Conservation (phyloP, 2,329 filamentous ascomycete genomes). For the Fusarium longipes region DNA sequence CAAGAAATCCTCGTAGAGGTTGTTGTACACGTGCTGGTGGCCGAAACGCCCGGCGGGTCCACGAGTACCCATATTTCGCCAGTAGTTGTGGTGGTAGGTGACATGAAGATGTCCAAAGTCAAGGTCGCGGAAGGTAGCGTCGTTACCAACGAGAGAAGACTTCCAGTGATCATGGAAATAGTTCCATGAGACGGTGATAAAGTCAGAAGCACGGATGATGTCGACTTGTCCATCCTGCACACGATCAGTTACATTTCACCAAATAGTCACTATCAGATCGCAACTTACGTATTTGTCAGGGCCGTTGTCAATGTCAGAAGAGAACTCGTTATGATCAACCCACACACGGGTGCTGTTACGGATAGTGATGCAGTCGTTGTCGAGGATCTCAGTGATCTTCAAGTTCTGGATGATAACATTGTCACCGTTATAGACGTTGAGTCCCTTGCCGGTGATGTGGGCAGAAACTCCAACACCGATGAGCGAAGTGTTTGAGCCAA, state of each 20-base stretch:
- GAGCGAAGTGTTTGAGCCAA: constrained; percentile 60
- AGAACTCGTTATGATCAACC: constrained; percentile 61
- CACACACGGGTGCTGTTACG: constrained; percentile 59
- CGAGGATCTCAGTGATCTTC: constrained; percentile 52
- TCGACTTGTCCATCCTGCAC: constrained; percentile 58
- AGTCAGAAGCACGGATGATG: constrained; percentile 58
- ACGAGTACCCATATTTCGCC: constrained; percentile 58
- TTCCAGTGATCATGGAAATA: constrained; percentile 64
- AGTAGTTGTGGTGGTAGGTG: constrained; percentile 64
- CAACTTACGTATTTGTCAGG: constrained; percentile 52
- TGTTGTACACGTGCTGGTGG: constrained; percentile 62
- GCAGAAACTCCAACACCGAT: constrained; percentile 52
- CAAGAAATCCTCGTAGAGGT: constrained; percentile 59
- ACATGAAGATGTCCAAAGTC: constrained; percentile 59
- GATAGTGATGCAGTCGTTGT: constrained; percentile 57
- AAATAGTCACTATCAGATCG: rapidly evolving
- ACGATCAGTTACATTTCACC: not conserved
- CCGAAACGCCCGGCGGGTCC: constrained; percentile 62
- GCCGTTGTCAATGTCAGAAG: constrained; percentile 54
- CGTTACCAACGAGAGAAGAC: constrained; percentile 58
- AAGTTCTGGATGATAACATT: constrained; percentile 57
- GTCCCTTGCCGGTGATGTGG: constrained; percentile 51
- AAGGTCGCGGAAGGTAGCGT: constrained; percentile 52
- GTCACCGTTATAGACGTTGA: constrained; percentile 50
- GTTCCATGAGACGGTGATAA: constrained; percentile 60